Percentiles rank a stretch among this genome's conserved stretches.
These are phyloP conservation scores for Pneumocystis sp. DNA, from an alignment of 1,139 yeast genomes.

Conservation along the genomic window DNA sequence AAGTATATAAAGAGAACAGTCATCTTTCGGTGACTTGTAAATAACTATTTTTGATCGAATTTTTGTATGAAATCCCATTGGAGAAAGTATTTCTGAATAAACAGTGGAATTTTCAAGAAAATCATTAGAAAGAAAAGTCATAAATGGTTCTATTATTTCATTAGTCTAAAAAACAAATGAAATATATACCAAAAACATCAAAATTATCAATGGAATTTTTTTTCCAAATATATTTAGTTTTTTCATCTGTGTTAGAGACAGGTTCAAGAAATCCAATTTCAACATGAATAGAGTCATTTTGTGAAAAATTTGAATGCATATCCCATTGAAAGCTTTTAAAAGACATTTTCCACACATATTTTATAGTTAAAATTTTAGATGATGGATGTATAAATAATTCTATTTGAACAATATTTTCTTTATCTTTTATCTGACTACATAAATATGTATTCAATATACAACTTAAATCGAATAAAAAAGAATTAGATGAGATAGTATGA, in stretches of 20 bases:
- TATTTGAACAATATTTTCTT: not conserved
- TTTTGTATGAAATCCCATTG: not conserved
- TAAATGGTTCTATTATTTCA: not conserved
- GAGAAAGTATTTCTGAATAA: not conserved
- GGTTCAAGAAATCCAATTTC: not conserved
- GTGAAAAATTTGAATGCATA: not conserved
- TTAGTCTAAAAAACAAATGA: not conserved
- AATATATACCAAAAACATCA: not conserved
- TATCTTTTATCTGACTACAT: not conserved
- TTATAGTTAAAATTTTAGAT: not conserved
- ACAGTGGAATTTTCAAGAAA: not conserved
- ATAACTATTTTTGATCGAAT: not conserved
- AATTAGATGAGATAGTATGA: not conserved
- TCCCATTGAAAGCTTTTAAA: not conserved
- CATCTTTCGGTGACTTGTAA: not conserved
- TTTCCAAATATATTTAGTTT: not conserved
- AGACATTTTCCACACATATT: not conserved
- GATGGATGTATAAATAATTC: not conserved
- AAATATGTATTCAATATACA: not conserved
- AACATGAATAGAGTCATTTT: not conserved
- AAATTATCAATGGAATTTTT: not conserved
- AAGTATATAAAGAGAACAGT: not conserved
- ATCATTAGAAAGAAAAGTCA: not conserved
- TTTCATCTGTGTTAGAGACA: not conserved
- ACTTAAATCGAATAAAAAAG: not conserved